Base-by-base conservation (phyloP, 1,139 yeast species). In the Magnusiomyces tetraspermus region DNA sequence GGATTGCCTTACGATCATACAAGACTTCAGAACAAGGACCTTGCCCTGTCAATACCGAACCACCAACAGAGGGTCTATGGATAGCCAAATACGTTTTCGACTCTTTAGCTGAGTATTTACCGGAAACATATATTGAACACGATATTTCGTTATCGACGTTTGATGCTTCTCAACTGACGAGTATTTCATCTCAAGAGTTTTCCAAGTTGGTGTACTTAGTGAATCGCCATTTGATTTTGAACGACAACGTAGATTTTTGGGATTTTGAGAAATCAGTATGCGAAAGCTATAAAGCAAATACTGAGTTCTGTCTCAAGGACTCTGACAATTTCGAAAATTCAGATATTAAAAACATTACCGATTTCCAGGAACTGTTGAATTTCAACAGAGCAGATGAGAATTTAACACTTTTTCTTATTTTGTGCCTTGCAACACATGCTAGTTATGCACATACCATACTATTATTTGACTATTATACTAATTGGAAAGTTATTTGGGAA, bases 51-150 rank as follows among this genome's bases (percentile, higher is more conserved):
- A 46, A 46, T 33, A 21, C 28, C 13, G 17, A 22, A 8, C 49
- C 49, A n/a, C 22, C 26, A 13, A 46, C 49, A 5, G 49, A 46
- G 21, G 42, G 49, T n/a, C 22, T 46, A 33, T 46, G 49, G 49
- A 36, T 46, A 22, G 49, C 49, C 11, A 33, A 30, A 36, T 46
- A 46, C 43, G 36, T 46, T 37, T 46, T 19, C 30, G 49, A 46
- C 19, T 36, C 15, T 15, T 21, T 46, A 8, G 26, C 33, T 13
- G 43, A 42, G 5, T 46, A 33, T 33, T 24, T 46, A 13, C 49
- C 49, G 10, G 49, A 46, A 46, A 17, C 49, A 2, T 46, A 46
- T 36, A 26, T 24, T 17, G 49, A 46, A 17, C 49, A 46, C 36
- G 49, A 46, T 37, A 36, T 46, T 13, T 19, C 30, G 15, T 15